Percentiles rank a stretch among this genome's conserved stretches.
Evolutionary conservation across 2,329 filamentous ascomycete genomes (phyloP).

Genomic region (Bipolaris bicolor): DNA sequence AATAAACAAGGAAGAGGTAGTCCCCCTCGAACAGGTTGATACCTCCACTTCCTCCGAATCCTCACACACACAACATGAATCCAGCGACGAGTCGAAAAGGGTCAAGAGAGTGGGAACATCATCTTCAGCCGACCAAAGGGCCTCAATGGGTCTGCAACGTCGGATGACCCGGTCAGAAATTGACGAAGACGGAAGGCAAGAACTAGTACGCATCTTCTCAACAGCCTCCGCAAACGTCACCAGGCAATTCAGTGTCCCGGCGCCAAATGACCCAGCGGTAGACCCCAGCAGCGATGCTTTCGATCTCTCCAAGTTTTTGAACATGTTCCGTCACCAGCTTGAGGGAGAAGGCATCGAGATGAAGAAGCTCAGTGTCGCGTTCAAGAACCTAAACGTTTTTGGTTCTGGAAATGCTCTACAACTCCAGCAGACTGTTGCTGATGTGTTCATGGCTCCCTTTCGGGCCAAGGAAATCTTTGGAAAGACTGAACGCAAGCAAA

Average conservation of each 20-base stretch:
- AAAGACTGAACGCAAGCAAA: slow-evolving; percentile 60
- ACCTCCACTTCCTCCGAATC: slow-evolving; percentile 26
- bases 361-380: slow-evolving; percentile 65
- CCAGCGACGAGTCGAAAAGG: slow-evolving; percentile 11
- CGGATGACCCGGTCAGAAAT: slow-evolving; percentile 29
- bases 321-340: slow-evolving; percentile 57
- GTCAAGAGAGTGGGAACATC: slow-evolving; percentile 14
- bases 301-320: slow-evolving; percentile 60
- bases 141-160: slow-evolving; percentile 19
- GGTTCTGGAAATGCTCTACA: slow-evolving; percentile 71
- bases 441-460: slow-evolving; percentile 64
- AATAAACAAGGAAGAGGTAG: slow-evolving; percentile 14
- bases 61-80: slow-evolving; percentile 27
- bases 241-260: slow-evolving; percentile 32
- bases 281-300: slow-evolving; percentile 61
- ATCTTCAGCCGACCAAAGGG: slow-evolving; percentile 8
- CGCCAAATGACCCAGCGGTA: slow-evolving; percentile 55
- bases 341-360: slow-evolving; percentile 62
- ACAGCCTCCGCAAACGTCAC: slow-evolving; percentile 31
- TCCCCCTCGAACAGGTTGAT: slow-evolving; percentile 14
- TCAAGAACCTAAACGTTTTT: slow-evolving; percentile 69
- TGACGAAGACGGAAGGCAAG: slow-evolving; percentile 31
- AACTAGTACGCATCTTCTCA: slow-evolving; percentile 35
- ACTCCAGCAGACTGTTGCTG: slow-evolving; percentile 70
- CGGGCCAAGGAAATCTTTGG: slow-evolving; percentile 60